These are phyloP conservation scores for Kluyveromyces marxianus DNA, from an alignment of 1,139 yeast genomes.

Conservation along the genomic window DNA sequence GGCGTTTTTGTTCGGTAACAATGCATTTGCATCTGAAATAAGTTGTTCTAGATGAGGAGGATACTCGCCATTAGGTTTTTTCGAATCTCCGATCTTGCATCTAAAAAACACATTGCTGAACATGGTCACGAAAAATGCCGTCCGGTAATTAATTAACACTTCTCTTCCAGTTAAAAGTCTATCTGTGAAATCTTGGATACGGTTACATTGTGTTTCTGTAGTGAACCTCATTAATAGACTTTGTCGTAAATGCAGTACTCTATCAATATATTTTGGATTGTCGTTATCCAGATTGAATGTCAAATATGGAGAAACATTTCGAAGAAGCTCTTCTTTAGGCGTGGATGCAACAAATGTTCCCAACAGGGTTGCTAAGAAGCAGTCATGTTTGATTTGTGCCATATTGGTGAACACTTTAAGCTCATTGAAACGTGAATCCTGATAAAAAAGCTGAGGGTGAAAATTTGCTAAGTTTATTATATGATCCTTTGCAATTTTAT, in stretches of 20 bases:
- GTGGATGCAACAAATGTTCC: conserved; percentile 21
- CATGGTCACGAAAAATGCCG: conserved; percentile 3
- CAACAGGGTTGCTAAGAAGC: conserved; percentile 18
- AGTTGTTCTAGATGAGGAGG: conserved; percentile 20
- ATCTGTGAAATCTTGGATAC: conserved; percentile 5
- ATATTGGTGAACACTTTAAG: conserved; percentile 25
- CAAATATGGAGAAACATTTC: conserved; percentile 2
- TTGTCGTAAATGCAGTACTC: conserved; percentile 4
- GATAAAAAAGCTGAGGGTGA: conserved; percentile 16
- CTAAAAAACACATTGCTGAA: conserved; percentile 4
- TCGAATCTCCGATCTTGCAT: conserved; percentile 3
- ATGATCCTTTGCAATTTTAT: not conserved
- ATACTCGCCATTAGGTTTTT: conserved; percentile 13
- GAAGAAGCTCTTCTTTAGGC: conserved; percentile 16
- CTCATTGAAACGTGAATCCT: conserved; percentile 9
- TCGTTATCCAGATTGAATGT: conserved; percentile 3
- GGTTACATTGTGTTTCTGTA: conserved; percentile 1
- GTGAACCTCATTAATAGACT: conserved; percentile 2
- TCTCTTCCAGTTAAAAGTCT: conserved; percentile 3
- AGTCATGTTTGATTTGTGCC: conserved; percentile 23
- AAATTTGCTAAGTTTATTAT: conserved; percentile 15
- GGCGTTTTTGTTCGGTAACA: conserved; percentile 5
- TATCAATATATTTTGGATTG: conserved; percentile 2
- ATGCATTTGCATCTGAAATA: conserved; percentile 15
- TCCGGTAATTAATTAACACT: conserved; percentile 2